Base-by-base conservation (phyloP, 768 basidiomycete genomes). In the Trametes cubensis region DNA sequence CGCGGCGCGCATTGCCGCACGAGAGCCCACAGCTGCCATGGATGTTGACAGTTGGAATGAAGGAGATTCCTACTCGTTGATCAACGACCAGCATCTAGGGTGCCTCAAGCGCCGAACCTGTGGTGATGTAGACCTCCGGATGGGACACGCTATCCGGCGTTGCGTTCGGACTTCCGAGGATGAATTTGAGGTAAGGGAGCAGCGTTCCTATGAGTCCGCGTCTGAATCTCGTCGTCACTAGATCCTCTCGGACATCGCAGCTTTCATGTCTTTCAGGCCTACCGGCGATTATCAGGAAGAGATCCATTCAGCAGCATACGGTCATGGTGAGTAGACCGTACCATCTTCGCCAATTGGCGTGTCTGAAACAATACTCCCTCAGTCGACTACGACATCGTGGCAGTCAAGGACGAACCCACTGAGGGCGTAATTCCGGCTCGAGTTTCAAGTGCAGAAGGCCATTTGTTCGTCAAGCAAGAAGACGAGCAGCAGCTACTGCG, bases 161-260 rank as follows among this genome's bases (percentile, higher is more conserved):
- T 55, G 54, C 44, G 30, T 45, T 13, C 54, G 54, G 15, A 45
- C 54, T 3, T 23, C 4, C n/a, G 54, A 55, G 54, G 54, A 55
- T 17, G 54, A 55, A 20, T 10, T 11, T 6, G 21, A 42, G 52
- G 52, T 54, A 25, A 3, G 40, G n/a, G 23, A 14, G 4, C 26
- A 49, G 11, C 7, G 10, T 49, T 26, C 7, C 26, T 26, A 14
- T 25, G 17, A 26, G 3, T 17, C 26, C 48, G 13, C 17, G 30
- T 49, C 6, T 8, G 8, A 2, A 49, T 28, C 3, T 30, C 11
- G 11, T 34, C 10, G 10, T 34, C 34, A 34, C 34, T 13, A 49
- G 48, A 28, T 49, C 48, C 21, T 3, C 17, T 49, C 23, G 48
- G 48, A 49, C 23, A 49, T 49, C 13, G 10, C 48, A 17, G 48